phyloP scores from a whole-genome alignment of 371 early-diverging fungal genomes.

The Mortierella sp. region DNA sequence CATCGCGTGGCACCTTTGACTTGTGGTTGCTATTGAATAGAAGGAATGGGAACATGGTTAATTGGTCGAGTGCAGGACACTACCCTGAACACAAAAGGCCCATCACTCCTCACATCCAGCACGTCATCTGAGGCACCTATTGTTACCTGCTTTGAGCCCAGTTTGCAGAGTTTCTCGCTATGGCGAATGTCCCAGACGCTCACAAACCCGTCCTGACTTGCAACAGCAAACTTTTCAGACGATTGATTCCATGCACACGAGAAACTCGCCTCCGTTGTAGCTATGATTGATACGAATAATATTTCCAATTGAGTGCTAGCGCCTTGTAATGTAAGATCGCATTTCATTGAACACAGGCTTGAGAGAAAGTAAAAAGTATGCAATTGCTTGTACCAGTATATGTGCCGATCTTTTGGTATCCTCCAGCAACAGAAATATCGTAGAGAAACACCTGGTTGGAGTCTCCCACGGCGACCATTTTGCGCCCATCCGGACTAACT shows the following conservation, averaged over 20 bases:
- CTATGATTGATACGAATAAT: slow-evolving; percentile 16
- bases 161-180: slow-evolving; percentile 64
- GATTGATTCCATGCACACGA: slow-evolving; percentile 88
- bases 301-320: not conserved
- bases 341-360: not conserved
- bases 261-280: slow-evolving; percentile 74
- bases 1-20: slow-evolving; percentile 88
- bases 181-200: slow-evolving; percentile 84
- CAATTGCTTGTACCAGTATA: slow-evolving; percentile 66
- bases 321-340: too few relatives aligned
- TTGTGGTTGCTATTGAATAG: slow-evolving; percentile 62
- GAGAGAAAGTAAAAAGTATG: not conserved
- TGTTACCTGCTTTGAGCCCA: slow-evolving; percentile 63
- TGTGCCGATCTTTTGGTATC: slow-evolving; percentile 76
- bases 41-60: not conserved
- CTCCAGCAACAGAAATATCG: slow-evolving; percentile 72
- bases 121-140: not conserved
- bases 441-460: slow-evolving; percentile 86
- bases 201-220: slow-evolving; percentile 87
- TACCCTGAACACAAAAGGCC: not conserved
- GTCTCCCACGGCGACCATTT: slow-evolving; percentile 92
- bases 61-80: not conserved
- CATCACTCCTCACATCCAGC: not conserved
- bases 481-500: slow-evolving; percentile 87
- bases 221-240: slow-evolving; percentile 83